Conservation (phyloP, 2,329 filamentous ascomycete species). For the Xylaria digitata region DNA sequence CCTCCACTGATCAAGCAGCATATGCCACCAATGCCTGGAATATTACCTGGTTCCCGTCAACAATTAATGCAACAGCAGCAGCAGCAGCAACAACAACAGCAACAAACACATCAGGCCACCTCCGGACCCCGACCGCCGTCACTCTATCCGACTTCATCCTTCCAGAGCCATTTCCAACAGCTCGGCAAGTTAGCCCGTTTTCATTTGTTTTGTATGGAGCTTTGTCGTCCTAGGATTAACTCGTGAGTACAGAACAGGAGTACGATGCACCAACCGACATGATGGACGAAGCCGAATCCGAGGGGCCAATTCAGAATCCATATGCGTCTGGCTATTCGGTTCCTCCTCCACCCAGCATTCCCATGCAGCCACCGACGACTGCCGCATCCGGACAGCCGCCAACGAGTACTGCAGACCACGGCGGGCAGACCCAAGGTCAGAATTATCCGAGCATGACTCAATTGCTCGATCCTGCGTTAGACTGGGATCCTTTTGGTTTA, state of each 20-base stretch:
- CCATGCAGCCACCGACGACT: conserved; percentile 53
- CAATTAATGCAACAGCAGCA: conserved; percentile 52
- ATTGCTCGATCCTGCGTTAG: conserved; percentile 81
- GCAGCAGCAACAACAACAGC: conserved; percentile 34
- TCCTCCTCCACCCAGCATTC: conserved; percentile 54
- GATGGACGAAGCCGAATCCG: conserved; percentile 83
- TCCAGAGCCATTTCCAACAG: conserved; percentile 95
- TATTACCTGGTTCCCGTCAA: conserved; percentile 51
- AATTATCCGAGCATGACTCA: conserved; percentile 73
- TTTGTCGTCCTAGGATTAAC: conserved; percentile 77
- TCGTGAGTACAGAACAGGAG: conserved; percentile 86
- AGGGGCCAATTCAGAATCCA: conserved; percentile 74
- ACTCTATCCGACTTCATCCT: conserved; percentile 84
- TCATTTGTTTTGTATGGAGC: conserved; percentile 63
- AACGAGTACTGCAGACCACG: conserved; percentile 50
- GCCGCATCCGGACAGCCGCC: conserved; percentile 54
- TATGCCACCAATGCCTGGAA: conserved; percentile 51
- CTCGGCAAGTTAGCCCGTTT: conserved; percentile 81
- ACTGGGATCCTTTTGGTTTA: conserved; percentile 92
- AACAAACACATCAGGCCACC: conserved; percentile 48
- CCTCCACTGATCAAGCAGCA: conserved; percentile 57
- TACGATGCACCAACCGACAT: conserved; percentile 92
- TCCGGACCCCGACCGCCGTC: conserved; percentile 53
- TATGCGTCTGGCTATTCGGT: conserved; percentile 69
- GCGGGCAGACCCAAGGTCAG: conserved; percentile 49